Base-by-base conservation (phyloP, 1,284 basidiomycete genomes). In the Cystobasidiaceae sp. region DNA sequence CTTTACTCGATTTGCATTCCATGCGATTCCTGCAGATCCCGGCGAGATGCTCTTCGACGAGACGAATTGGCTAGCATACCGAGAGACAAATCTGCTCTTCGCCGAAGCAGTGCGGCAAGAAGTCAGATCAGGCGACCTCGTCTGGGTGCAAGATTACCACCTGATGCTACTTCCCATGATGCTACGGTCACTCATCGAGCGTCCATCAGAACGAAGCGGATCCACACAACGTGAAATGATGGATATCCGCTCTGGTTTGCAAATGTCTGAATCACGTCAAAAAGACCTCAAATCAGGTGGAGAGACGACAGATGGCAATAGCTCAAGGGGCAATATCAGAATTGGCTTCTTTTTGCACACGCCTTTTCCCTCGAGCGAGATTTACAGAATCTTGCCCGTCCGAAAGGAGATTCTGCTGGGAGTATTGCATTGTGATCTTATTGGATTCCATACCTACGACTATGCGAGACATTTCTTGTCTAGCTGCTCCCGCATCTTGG, bases 1-100 rank as follows among this genome's bases (percentile, higher is more conserved):
- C n/a, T n/a, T n/a, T n/a, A n/a, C n/a, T n/a, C n/a, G n/a, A n/a
- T n/a, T 17, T 58, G n/a, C 25, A 19, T 21, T 39, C 19, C 19
- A 3, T 27, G 28, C 15, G 30, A 2, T 32, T 8, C 9, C 3
- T 49, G 69, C 71, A 74, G 72, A 73, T 67, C 72, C 70, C 17
- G 92, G 93, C 70, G 93, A 97, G 79, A 98, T 98, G 93, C 96
- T 93, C 79, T 98, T 98, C 76, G 94, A 97, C 79, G 92, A 97
- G 79, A 89, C 89, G 74, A 90, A 97, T 78, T 99, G 94, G 94
- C 84, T 88, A 52, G 94, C 93, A 0, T 99, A 98, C 78, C 86
- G 94, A 34, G 92, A 97, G 77, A 96, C 96, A 49, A 99, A 98
- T 77, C 81, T 93, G 79, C 83, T 85, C 68, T 99, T 99, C 75